Conservation (phyloP, 805 yeast species). For the Kodamaea sagamina region DNA sequence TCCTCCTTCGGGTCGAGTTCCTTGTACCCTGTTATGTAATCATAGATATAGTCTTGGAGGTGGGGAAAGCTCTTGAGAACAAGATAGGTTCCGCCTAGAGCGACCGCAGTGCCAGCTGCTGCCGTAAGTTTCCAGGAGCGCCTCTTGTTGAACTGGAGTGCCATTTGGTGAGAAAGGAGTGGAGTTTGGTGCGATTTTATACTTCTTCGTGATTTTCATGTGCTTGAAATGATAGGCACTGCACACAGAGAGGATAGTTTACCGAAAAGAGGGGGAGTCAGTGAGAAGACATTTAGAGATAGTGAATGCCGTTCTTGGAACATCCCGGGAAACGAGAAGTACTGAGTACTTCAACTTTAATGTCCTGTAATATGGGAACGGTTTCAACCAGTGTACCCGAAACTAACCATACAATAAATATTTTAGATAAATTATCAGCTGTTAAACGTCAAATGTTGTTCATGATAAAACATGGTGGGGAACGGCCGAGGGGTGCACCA, state of each 20-base stretch:
- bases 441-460: no score
- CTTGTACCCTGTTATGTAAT: constrained; percentile 24
- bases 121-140: constrained; percentile 24
- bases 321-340: no score
- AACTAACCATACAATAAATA: no score
- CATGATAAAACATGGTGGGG: no score
- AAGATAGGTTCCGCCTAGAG: constrained; percentile 45
- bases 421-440: no score
- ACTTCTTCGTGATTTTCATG: constrained; percentile 9
- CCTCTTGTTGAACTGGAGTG: constrained; percentile 23
- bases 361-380: no score
- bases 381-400: no score
- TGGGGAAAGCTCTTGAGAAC: constrained; percentile 54
- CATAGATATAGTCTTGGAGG: constrained; percentile 30
- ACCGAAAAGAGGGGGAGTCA: background rate
- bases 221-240: background rate
- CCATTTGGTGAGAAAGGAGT: constrained; percentile 16
- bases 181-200: constrained; percentile 2
- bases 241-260: background rate
- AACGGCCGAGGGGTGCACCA: no score
- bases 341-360: no score
- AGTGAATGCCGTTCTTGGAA: background rate
- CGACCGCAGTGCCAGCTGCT: constrained; percentile 39
- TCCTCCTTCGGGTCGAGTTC: constrained; percentile 17
- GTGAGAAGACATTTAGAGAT: background rate